Percentiles rank a stretch among this genome's conserved stretches.
These are phyloP conservation scores for Aureobasidium sp. DNA, from an alignment of 2,329 filamentous ascomycete species.

Conservation along the genomic window DNA sequence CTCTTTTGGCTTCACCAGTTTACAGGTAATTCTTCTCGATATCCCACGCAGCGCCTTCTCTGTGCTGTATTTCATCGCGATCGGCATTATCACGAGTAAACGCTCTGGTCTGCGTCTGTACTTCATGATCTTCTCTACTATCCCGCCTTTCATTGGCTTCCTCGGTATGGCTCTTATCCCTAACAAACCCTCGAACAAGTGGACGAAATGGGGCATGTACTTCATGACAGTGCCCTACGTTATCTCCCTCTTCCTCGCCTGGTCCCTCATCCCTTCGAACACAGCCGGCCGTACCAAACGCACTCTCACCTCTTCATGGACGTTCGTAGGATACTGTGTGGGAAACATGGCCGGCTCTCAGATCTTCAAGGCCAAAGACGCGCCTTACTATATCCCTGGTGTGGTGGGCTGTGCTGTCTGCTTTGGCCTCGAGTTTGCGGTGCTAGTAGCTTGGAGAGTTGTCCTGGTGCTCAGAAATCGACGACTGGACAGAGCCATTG, in stretches of 20 bases:
- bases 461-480: constrained; percentile 35
- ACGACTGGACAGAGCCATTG: constrained; percentile 18
- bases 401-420: constrained; percentile 33
- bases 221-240: constrained; percentile 26
- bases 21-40: constrained; percentile 27
- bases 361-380: constrained; percentile 37
- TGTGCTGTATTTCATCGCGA: constrained; percentile 25
- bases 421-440: constrained; percentile 22
- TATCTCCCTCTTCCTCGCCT: constrained; percentile 26
- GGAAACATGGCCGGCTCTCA: constrained; percentile 41
- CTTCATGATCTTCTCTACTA: constrained; percentile 25
- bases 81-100: constrained; percentile 23
- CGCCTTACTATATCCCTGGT: constrained; percentile 37
- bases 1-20: constrained; percentile 14
- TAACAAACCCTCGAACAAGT: constrained; percentile 23
- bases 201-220: constrained; percentile 31
- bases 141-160: constrained; percentile 28
- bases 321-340: constrained; percentile 39
- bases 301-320: constrained; percentile 37
- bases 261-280: constrained; percentile 35
- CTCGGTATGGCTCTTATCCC: constrained; percentile 28
- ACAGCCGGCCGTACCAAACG: constrained; percentile 40
- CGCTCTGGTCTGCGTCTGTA: constrained; percentile 26
- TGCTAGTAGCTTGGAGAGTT: constrained; percentile 32
- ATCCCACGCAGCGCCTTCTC: constrained; percentile 23